Evolutionary conservation across 2,329 filamentous ascomycete species (phyloP).

Genomic region (Penicillium sp.): DNA sequence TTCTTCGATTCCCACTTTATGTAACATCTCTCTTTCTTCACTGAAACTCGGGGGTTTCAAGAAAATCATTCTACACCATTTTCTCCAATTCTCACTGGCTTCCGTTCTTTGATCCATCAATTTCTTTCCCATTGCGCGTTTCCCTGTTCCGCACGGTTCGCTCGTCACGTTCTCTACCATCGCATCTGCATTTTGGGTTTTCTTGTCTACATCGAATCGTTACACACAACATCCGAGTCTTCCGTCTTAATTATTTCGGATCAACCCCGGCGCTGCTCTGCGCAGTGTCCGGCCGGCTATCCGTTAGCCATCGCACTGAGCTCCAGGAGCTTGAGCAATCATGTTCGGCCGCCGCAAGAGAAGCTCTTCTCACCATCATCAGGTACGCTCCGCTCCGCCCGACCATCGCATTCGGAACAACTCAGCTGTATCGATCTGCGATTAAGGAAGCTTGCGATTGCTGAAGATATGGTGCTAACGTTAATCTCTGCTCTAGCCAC

Average conservation of each 20-base stretch:
- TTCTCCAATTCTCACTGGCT: neutral
- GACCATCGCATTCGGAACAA: neutral
- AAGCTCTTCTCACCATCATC: constrained; percentile 42
- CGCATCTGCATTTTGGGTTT: constrained; percentile 1
- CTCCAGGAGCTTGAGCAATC: constrained; percentile 17
- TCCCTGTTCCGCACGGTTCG: neutral
- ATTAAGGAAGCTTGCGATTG: neutral
- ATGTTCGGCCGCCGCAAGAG: constrained; percentile 45
- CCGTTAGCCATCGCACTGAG: constrained; percentile 2
- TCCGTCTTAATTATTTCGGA: constrained; percentile 13
- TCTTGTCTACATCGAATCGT: constrained; percentile 6
- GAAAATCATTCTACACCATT: neutral
- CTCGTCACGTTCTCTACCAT: constrained; percentile 3
- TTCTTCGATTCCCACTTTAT: constrained; percentile 8
- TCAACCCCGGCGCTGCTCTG: constrained; percentile 22
- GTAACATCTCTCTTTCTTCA: constrained; percentile 2
- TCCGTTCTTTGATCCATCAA: neutral
- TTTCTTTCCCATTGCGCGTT: neutral
- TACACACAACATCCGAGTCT: constrained; percentile 6
- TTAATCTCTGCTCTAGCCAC: constrained; percentile 50
- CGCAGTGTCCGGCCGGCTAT: constrained; percentile 24
- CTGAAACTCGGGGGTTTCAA: neutral
- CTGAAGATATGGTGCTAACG: constrained; percentile 9
- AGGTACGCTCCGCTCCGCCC: constrained; percentile 22
- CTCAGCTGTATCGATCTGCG: neutral